phyloP scores from a whole-genome alignment of 495 filamentous ascomycete genomes.

The Tuber melanosporum region DNA sequence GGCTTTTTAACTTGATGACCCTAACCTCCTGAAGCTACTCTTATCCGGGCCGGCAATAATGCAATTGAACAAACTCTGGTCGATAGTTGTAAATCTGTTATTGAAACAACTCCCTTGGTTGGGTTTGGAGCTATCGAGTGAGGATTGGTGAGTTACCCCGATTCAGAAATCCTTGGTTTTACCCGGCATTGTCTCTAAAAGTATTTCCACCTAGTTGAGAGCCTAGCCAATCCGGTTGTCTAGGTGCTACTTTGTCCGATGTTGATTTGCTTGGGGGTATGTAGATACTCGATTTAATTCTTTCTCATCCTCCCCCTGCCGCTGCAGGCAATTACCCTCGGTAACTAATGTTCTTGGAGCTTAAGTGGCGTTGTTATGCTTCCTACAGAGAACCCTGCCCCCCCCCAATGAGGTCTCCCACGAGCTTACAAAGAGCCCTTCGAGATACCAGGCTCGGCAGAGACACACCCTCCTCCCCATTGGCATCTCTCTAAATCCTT shows the following conservation, averaged over 20 bases:
- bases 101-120: background rate
- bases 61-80: background rate
- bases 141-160: background rate
- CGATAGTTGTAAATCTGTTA: background rate
- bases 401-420: background rate
- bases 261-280: background rate
- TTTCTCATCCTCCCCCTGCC: background rate
- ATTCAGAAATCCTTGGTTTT: background rate
- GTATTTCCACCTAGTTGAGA: background rate
- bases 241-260: background rate
- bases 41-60: background rate
- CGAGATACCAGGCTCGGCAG: background rate
- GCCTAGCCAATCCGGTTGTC: background rate
- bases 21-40: background rate
- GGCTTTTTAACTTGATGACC: background rate
- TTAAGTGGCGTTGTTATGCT: background rate
- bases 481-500: background rate
- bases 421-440: background rate
- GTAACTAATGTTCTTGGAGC: background rate
- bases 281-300: background rate
- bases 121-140: background rate
- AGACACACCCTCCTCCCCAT: background rate
- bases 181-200: background rate
- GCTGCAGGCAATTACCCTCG: background rate
- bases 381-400: too few relatives aligned